Conservation (phyloP, 2,329 filamentous ascomycete species). For the Aspergillus alliaceus region DNA sequence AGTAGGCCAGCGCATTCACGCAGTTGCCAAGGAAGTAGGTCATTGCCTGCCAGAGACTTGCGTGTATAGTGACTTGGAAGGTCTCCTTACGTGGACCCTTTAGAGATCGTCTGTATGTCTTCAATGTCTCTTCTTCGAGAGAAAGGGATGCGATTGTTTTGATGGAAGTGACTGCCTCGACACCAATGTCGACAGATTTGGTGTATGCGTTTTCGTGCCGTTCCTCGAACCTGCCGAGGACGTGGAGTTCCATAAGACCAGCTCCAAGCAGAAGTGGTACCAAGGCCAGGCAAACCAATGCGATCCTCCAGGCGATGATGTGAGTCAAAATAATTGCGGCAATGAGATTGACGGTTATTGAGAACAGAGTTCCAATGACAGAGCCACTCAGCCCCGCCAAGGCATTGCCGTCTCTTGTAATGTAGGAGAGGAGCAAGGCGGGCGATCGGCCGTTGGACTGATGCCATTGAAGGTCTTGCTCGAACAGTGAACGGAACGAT, state of each 20-base stretch:
- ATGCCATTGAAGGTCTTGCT: constrained; percentile 71
- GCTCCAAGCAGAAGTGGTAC: constrained; percentile 69
- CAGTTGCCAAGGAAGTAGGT: constrained; percentile 57
- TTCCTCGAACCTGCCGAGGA: constrained; percentile 60
- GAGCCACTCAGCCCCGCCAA: constrained; percentile 69
- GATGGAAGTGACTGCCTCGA: constrained; percentile 54
- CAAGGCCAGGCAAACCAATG: constrained; percentile 67
- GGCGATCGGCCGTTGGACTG: constrained; percentile 64
- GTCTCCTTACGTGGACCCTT: constrained; percentile 51
- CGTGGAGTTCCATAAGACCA: constrained; percentile 66
- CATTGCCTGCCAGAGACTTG: constrained; percentile 48
- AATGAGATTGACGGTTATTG: constrained; percentile 67
- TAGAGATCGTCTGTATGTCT: constrained; percentile 47
- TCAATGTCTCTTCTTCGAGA: constrained; percentile 51
- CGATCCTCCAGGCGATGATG: constrained; percentile 74
- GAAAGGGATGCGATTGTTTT: constrained; percentile 54
- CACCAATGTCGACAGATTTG: constrained; percentile 51
- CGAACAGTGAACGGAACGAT: constrained; percentile 64
- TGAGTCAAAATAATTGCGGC: constrained; percentile 68
- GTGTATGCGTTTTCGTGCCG: constrained; percentile 53
- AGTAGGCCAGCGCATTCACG: constrained; percentile 74
- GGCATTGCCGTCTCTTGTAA: constrained; percentile 68
- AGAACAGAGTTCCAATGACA: constrained; percentile 68
- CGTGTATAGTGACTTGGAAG: constrained; percentile 48
- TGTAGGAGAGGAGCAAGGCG: constrained; percentile 62